Evolutionary conservation across 1,139 yeast species (phyloP), one percentile per base, ranked within the genome.

Genomic region (Pneumocystis jirovecii): DNA sequence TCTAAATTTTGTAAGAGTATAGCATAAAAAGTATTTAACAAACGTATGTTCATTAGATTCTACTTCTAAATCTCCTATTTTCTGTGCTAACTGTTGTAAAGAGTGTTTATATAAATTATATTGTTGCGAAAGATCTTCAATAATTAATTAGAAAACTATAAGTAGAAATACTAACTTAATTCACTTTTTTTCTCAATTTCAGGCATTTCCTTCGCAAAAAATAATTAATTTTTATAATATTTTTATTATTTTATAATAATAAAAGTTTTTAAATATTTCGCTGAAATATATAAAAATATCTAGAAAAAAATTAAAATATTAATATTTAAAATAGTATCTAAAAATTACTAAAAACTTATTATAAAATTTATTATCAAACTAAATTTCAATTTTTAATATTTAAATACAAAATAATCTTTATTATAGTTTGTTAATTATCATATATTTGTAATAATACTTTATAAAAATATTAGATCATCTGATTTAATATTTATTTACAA

Each of bases 21-120:
- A 25, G 3, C n/a, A 31, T 19, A 7, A 50, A 61, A 35, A 40
- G 35, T 2, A 37, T 19, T 68, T 63, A 1, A 70, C 75, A 39
- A 69, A 70, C 70, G 70, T 71, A 70, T 79, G 81, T 69, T 79
- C 81, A 61, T 77, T 80, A 37, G 74, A 70, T 63, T 79, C 81
- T 56, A 74, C 68, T 65, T 78, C 80, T n/a, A 79, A 72, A 69
- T 79, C 80, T 59, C 74, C 73, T 63, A 78, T 75, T 68, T 79
- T 79, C 64, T 72, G 71, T 34, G 76, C 71, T 50, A 79, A 70
- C 65, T 74, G 75, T 66, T 73, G 74, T 65, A 79, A 70, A 37
- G 74, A 71, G 56, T 72, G 68, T 66, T 79, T 78, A 74, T 72
- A 78, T 40, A 71, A 71, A 69, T 79, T 76, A 71, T 79, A 79